phyloP scores from a whole-genome alignment of 78 protist genomes.

The Cavenderia fasciculata region DNA sequence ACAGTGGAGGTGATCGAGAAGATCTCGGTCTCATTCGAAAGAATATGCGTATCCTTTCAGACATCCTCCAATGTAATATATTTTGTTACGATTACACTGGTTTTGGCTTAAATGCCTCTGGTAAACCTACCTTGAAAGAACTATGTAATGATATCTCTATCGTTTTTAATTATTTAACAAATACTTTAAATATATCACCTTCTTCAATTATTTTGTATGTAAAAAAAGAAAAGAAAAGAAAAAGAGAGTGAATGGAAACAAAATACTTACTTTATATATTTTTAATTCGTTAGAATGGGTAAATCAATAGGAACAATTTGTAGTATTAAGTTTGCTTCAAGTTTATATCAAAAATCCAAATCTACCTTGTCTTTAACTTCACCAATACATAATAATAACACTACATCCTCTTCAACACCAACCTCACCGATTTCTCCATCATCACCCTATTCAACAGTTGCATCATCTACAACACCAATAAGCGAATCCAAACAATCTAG shows the following conservation, averaged over 20 bases:
- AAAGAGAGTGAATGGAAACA: no score
- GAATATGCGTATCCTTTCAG: conserved; percentile 20
- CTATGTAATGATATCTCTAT: conserved; percentile 23
- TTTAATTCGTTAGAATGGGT: conserved; percentile 29
- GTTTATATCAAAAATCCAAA: conserved; percentile 26
- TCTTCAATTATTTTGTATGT: conserved; percentile 57
- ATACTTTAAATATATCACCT: conserved; percentile 16
- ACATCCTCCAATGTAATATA: conserved; percentile 39
- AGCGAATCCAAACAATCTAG: conserved; percentile 33
- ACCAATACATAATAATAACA: no score
- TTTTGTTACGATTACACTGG: conserved; percentile 66
- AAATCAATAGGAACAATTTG: conserved; percentile 62
- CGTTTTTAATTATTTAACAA: conserved; percentile 44
- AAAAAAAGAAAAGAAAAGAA: background rate
- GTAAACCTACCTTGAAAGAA: conserved; percentile 53
- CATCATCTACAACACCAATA: background rate
- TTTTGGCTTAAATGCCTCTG: conserved; percentile 45
- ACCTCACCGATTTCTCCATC: background rate
- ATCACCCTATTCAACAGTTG: background rate
- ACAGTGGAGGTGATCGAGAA: conserved; percentile 49
- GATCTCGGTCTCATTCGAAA: conserved; percentile 57
- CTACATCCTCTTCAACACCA: no score
- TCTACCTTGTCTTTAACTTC: no score
- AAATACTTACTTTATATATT: background rate
- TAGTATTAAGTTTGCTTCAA: conserved; percentile 38